Conservation (phyloP, 2,329 filamentous ascomycete genomes). For the Alternaria alternata region DNA sequence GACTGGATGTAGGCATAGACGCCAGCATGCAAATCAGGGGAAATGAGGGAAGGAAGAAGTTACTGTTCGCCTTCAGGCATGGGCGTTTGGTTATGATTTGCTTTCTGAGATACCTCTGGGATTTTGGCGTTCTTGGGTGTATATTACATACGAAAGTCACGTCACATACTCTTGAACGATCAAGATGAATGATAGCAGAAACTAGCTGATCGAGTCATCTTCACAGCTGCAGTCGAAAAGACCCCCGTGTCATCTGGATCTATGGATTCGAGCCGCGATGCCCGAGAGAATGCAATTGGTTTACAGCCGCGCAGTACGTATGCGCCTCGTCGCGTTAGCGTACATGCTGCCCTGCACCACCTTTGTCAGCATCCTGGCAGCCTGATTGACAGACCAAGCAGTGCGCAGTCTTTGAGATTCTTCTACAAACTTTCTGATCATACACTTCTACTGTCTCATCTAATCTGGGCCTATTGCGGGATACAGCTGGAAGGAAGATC, state of each 20-base stretch:
- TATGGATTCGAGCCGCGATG: fast-evolving
- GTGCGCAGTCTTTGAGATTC: background rate
- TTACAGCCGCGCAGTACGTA: too few species aligned
- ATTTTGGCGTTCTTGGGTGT: slow-evolving; percentile 4
- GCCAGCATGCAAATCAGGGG: too few species aligned
- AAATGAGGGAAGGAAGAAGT: too few species aligned
- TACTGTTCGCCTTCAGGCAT: too few species aligned
- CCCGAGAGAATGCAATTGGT: too few species aligned
- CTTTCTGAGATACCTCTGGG: slow-evolving; percentile 17
- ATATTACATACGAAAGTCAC: background rate
- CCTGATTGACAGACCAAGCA: background rate
- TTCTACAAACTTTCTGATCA: background rate
- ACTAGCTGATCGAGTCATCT: background rate
- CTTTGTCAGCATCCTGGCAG: background rate
- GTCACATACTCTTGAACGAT: too few species aligned
- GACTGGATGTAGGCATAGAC: too few species aligned
- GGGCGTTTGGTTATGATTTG: slow-evolving; percentile 6
- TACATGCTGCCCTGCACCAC: too few species aligned
- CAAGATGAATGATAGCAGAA: fast-evolving
- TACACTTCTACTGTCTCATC: background rate
- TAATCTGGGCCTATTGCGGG: fast-evolving
- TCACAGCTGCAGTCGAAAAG: background rate
- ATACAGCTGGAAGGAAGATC: background rate
- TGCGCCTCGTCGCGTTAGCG: background rate
- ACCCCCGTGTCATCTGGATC: too few species aligned